Conservation (phyloP, 495 filamentous ascomycete species). For the Ascodesmis nigricans region DNA sequence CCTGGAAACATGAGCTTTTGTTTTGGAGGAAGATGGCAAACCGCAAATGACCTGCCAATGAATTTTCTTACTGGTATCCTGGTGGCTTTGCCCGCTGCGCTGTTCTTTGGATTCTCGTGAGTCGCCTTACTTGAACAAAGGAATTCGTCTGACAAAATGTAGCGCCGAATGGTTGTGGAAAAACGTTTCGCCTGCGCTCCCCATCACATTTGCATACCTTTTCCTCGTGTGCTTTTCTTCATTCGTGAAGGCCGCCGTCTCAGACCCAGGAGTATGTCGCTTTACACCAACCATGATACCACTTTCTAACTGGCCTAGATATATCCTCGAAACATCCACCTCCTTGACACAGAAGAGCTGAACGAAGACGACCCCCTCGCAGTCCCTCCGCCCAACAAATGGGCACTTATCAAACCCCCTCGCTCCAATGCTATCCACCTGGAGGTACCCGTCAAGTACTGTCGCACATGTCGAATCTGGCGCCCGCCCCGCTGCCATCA, state of each 20-base stretch:
- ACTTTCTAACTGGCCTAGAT: constrained; percentile 16
- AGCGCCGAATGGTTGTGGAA: constrained; percentile 75
- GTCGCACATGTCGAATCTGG: constrained; percentile 92
- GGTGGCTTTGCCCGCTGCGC: constrained; percentile 46
- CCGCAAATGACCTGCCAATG: constrained; percentile 70
- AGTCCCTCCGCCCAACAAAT: constrained; percentile 69
- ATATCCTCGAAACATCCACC: constrained; percentile 27
- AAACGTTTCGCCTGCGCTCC: constrained; percentile 77
- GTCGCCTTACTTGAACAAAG: constrained; percentile 16
- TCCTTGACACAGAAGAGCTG: constrained; percentile 35
- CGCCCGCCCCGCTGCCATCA: constrained; percentile 87
- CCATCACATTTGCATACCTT: constrained; percentile 72
- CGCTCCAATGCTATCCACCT: constrained; percentile 36
- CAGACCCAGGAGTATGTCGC: constrained; percentile 73
- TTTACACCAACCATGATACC: constrained; percentile 1
- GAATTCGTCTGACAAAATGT: constrained; percentile 7
- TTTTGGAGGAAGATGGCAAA: constrained; percentile 64
- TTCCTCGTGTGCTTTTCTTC: constrained; percentile 81
- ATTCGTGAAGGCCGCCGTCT: constrained; percentile 72
- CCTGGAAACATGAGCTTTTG: constrained; percentile 79
- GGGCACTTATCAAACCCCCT: constrained; percentile 68
- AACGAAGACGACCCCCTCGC: constrained; percentile 56
- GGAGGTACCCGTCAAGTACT: constrained; percentile 95
- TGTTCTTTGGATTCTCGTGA: constrained; percentile 73
- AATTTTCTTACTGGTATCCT: constrained; percentile 71